Base-by-base conservation (phyloP, 306 rosid genomes). In the Hippophae gyantsensis region DNA sequence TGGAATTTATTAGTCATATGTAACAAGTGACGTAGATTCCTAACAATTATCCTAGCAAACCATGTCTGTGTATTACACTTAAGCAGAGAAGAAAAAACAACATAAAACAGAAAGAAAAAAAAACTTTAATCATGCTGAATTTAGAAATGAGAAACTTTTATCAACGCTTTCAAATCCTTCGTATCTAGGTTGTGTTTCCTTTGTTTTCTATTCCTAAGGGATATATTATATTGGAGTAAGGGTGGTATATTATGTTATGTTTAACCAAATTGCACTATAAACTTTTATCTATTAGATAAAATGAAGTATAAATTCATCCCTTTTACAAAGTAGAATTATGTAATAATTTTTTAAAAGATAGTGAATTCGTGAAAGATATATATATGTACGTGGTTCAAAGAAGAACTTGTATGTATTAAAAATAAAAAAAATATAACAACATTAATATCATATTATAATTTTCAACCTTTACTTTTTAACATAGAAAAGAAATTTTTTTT, bases 11-110 rank as follows among this genome's bases (percentile, higher is more conserved):
- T 49, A 43, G 54, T 58, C 56, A 18, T 18, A 18, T 18, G 23
- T 18, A 18, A 18, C 23, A 18, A 45, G 49, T 26, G 43, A 58
- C 55, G 58, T 57, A 54, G 57, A 52, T 72, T 64, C 68, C 54
- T 61, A 64, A 46, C 10, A 40, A 42, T n/a, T 52, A 48, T 58
- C 57, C 59, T 60, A 14, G 23, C 56, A 8, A 25, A 38, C 7
- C 13, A 25, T 6, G 43, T 50, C 25, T 57, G 27, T 56, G 54
- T 61, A 61, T 18, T 54, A 48, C 27, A 48, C 7, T 48, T 11
- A 64, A 13, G 43, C 9, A 47, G 41, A 56, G 62, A 48, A 9
- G 42, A 11, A 9, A 42, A 8, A 8, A 45, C 6, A 6, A 13
- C 25, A 14, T n/a, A 3, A 56, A 10, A 56, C 7, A 38, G 45